A percentile compares a stretch with the other conserved stretches of the same genome.
Conservation (phyloP, 192 early-diverging fungal genomes). For the Backusella australiensis region DNA sequence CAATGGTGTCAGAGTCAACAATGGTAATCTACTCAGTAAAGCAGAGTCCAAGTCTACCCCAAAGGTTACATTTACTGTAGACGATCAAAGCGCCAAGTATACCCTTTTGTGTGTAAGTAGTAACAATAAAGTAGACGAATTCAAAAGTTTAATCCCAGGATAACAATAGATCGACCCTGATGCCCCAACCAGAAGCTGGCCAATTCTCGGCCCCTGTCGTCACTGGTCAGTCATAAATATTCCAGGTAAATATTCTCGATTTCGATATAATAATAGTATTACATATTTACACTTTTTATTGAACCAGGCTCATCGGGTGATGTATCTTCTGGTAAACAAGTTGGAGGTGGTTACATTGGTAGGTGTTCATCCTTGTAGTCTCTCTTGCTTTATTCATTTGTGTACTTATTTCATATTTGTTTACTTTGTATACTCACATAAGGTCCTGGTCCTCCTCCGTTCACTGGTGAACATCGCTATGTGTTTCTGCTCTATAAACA, state of each 20-base stretch:
- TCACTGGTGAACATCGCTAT: conserved; percentile 57
- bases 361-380: too few species aligned
- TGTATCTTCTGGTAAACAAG: conserved; percentile 6
- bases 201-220: conserved; percentile 43
- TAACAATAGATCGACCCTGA: conserved; percentile 52
- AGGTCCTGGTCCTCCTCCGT: conserved; percentile 46
- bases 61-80: background rate
- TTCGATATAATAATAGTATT: background rate
- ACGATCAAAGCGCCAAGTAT: background rate
- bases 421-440: too few species aligned
- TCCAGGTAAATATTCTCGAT: conserved; percentile 19
- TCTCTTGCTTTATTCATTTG: too few species aligned
- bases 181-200: conserved; percentile 46
- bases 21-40: background rate
- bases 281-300: background rate
- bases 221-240: conserved; percentile 57
- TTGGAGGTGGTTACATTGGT: conserved; percentile 37
- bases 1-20: background rate
- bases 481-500: conserved; percentile 60
- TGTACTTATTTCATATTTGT: too few species aligned
- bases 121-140: background rate
- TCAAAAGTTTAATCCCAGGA: background rate
- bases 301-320: background rate
- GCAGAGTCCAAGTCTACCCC: background rate
- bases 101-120: background rate